Conservation (phyloP, 148 eudicot genomes). For the Heliosperma pusillum region DNA sequence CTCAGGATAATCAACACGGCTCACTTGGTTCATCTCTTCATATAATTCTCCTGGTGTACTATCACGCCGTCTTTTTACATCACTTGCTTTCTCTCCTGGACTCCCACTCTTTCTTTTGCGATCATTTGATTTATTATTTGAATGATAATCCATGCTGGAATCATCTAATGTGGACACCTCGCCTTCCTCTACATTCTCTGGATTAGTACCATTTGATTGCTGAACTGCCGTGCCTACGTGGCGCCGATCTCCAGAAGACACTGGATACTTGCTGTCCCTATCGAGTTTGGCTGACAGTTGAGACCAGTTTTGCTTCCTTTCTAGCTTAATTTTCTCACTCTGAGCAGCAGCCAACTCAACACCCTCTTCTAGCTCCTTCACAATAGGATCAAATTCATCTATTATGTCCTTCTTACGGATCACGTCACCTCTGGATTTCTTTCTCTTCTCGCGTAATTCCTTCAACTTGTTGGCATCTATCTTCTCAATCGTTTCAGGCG, state of each 20-base stretch:
- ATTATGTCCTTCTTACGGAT: slow-evolving; percentile 51
- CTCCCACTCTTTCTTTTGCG: slow-evolving; percentile 76
- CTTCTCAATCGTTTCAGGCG: slow-evolving; percentile 57
- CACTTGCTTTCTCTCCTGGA: slow-evolving; percentile 50
- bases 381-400: slow-evolving; percentile 86
- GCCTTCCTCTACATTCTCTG: slow-evolving; percentile 77
- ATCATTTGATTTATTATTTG: slow-evolving; percentile 43
- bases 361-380: slow-evolving; percentile 90
- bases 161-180: slow-evolving; percentile 64
- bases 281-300: slow-evolving; percentile 36
- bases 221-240: slow-evolving; percentile 33
- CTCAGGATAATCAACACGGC: slow-evolving; percentile 50
- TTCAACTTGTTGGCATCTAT: slow-evolving; percentile 78
- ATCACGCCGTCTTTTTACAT: slow-evolving; percentile 46
- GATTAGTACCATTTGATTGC: slow-evolving; percentile 37
- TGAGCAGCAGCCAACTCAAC: slow-evolving; percentile 72
- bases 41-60: slow-evolving; percentile 33
- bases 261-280: slow-evolving; percentile 33
- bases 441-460: slow-evolving; percentile 67
- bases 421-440: slow-evolving; percentile 59
- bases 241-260: slow-evolving; percentile 31
- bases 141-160: slow-evolving; percentile 49
- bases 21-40: slow-evolving; percentile 46
- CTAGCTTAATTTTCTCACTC: slow-evolving; percentile 55
- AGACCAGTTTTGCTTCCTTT: slow-evolving; percentile 55